Evolutionary conservation across 2,329 filamentous ascomycete genomes (phyloP).

Genomic region (Pestalotiopsis sp.): DNA sequence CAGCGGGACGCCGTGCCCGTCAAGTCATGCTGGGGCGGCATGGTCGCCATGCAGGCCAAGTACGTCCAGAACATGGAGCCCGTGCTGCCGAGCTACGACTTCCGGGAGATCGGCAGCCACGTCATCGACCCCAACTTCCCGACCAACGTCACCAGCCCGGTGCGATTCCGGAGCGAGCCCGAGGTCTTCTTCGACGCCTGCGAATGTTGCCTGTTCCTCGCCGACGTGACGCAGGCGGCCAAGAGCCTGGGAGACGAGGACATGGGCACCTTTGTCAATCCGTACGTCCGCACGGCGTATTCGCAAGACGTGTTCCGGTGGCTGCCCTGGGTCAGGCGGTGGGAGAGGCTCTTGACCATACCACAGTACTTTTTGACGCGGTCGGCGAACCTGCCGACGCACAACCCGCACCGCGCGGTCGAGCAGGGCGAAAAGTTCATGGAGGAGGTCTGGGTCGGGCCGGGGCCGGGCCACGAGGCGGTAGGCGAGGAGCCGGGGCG

Average conservation of each 20-base stretch:
- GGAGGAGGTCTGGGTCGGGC: constrained; percentile 53
- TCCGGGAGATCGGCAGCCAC: constrained; percentile 35
- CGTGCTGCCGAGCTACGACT: constrained; percentile 34
- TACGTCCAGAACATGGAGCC: constrained; percentile 54
- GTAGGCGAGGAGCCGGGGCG: constrained; percentile 25
- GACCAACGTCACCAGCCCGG: constrained; percentile 38
- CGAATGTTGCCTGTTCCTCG: constrained; percentile 64
- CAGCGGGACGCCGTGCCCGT: constrained; percentile 69
- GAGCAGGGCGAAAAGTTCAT: constrained; percentile 56
- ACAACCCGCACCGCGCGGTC: constrained; percentile 64
- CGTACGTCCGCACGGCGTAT: constrained; percentile 74
- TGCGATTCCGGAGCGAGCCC: constrained; percentile 60
- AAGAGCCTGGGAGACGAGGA: constrained; percentile 40
- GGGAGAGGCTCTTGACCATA: constrained; percentile 66
- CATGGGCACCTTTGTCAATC: constrained; percentile 73
- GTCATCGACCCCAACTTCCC: constrained; percentile 38
- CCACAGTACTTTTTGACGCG: constrained; percentile 62
- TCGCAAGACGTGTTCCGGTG: constrained; percentile 57
- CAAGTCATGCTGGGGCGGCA: constrained; percentile 77
- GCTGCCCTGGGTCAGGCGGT: constrained; percentile 62
- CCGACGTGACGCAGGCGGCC: constrained; percentile 46
- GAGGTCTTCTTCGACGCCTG: constrained; percentile 66
- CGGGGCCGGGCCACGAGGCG: constrained; percentile 18
- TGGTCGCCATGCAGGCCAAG: constrained; percentile 67
- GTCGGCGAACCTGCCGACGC: constrained; percentile 57